These are phyloP conservation scores for Gliomastix tumulicola DNA, from an alignment of 2,329 filamentous ascomycete species.

Conservation along the genomic window DNA sequence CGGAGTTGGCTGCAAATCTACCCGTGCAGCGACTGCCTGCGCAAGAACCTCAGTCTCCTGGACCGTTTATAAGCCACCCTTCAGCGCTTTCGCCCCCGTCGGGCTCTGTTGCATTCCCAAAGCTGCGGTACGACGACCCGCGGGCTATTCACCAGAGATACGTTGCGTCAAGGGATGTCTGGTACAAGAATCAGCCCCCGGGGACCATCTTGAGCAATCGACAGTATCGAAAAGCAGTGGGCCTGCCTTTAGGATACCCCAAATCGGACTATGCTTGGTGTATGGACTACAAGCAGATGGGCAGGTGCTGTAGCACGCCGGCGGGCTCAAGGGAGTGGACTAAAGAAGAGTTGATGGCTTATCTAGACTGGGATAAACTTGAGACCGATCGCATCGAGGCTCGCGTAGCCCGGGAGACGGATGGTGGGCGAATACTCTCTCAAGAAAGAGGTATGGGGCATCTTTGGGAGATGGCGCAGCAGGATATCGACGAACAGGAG, in stretches of 20 bases:
- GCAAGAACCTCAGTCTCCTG: too few relatives aligned
- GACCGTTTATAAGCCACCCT: too few relatives aligned
- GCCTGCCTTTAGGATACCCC: slow-evolving; percentile 9
- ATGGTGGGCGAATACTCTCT: not conserved
- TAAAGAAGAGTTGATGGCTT: slow-evolving; percentile 14
- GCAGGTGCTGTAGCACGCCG: slow-evolving; percentile 4
- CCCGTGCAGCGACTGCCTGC: too few relatives aligned
- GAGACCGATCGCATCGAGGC: slow-evolving; percentile 12
- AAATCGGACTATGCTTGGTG: slow-evolving; percentile 11
- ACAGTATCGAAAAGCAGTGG: slow-evolving; percentile 10
- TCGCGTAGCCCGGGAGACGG: slow-evolving; percentile 4
- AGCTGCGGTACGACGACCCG: slow-evolving; percentile 6
- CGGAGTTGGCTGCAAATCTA: too few relatives aligned
- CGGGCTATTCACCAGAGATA: slow-evolving; percentile 11
- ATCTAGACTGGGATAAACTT: slow-evolving; percentile 12
- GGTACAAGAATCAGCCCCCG: slow-evolving; percentile 8
- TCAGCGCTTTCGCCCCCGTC: too few relatives aligned
- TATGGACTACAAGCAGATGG: slow-evolving; percentile 10
- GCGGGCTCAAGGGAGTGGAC: slow-evolving; percentile 9
- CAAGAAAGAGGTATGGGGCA: slow-evolving; percentile 2
- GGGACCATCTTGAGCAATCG: slow-evolving; percentile 10
- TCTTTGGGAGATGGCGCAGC: slow-evolving; percentile 2
- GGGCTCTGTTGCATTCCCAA: too few relatives aligned
- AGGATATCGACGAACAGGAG: too few relatives aligned
- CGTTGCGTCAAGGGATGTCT: slow-evolving; percentile 8